Base-by-base conservation (phyloP, 345 rosid species). In the Hypericum perforatum region DNA sequence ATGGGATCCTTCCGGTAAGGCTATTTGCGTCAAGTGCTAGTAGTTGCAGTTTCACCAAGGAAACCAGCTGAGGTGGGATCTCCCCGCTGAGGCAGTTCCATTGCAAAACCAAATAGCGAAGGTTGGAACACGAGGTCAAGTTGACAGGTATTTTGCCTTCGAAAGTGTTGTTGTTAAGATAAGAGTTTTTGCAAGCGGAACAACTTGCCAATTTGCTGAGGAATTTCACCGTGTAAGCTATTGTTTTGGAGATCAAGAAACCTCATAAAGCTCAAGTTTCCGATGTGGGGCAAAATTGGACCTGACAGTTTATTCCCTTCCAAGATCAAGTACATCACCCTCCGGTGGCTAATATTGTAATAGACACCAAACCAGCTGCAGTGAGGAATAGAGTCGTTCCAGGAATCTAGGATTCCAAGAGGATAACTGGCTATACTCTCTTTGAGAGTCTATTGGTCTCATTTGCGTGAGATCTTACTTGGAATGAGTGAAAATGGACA, bases 321-420 rank as follows among this genome's bases (percentile, higher is more conserved):
- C 7, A 48, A 22, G 29, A 7, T 9, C 52, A 48, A 11, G 5
- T 6, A 0, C 2, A 36, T 2, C 4, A 48, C 52, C 11, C 52
- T 48, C 52, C 11, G 32, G 10, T 15, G 52, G 0, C 32, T 2
- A 4, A 16, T 2, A 8, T 22, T 13, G 52, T 36, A 48, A 5
- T 2, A 8, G 29, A 48, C 32, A 8, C 52, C 52, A 48, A 48
- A 22, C 52, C 52, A 48, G 52, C 11, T 48, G 52, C 52, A 48
- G 36, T 5, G 8, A 48, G 7, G 52, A 32, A 48, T 7, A 8
- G 52, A 48, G 36, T 8, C 2, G 16, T 48, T 48, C 52, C 52
- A 48, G 5, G 52, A 48, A 10, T 15, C 7, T 2, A 48, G 16
- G 37, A 48, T 11, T 48, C 52, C 52, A 13, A 5, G 7, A 6